Evolutionary conservation across 2,329 filamentous ascomycete species (phyloP).

Genomic region (Colletotrichum sp.): DNA sequence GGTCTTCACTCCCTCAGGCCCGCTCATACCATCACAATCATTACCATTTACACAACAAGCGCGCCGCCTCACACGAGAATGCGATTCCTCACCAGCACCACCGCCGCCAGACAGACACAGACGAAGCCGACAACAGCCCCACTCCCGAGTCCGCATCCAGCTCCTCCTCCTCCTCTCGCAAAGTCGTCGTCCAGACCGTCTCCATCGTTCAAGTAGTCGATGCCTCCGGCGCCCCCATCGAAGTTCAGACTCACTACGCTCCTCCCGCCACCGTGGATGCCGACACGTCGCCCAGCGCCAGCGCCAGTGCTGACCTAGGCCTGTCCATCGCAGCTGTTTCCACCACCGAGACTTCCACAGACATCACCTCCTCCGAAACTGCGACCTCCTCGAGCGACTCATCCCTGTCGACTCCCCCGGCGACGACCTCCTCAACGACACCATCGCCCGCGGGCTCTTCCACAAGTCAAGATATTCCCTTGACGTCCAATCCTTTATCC

Average conservation of each 20-base stretch:
- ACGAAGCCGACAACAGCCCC: conserved; percentile 27
- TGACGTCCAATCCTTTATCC: conserved; percentile 37
- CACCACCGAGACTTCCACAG: not conserved
- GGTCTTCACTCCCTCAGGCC: conserved; percentile 56
- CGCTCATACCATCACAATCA: conserved; percentile 37
- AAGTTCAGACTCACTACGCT: conserved; percentile 47
- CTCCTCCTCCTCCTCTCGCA: conserved; percentile 20
- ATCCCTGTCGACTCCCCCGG: conserved; percentile 9
- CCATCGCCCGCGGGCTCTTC: conserved; percentile 27
- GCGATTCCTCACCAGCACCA: conserved; percentile 27
- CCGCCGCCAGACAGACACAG: conserved; percentile 29
- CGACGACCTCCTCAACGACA: conserved; percentile 26
- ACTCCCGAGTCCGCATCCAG: conserved; percentile 17
- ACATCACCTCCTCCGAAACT: not conserved
- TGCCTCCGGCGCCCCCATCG: conserved; percentile 48
- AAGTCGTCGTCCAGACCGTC: conserved; percentile 59
- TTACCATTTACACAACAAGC: conserved; percentile 32
- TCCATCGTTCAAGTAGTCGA: conserved; percentile 61
- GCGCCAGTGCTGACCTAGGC: conserved; percentile 6
- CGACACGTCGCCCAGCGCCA: conserved; percentile 10
- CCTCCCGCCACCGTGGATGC: conserved; percentile 42
- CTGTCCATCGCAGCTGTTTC: not conserved
- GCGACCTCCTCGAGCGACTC: not conserved
- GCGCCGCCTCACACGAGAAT: conserved; percentile 29
- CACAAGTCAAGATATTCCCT: conserved; percentile 13